Evolutionary conservation across 306 rosid genomes (phyloP), one percentile per base, ranked within the genome.

Genomic region (Coriaria nepalensis): DNA sequence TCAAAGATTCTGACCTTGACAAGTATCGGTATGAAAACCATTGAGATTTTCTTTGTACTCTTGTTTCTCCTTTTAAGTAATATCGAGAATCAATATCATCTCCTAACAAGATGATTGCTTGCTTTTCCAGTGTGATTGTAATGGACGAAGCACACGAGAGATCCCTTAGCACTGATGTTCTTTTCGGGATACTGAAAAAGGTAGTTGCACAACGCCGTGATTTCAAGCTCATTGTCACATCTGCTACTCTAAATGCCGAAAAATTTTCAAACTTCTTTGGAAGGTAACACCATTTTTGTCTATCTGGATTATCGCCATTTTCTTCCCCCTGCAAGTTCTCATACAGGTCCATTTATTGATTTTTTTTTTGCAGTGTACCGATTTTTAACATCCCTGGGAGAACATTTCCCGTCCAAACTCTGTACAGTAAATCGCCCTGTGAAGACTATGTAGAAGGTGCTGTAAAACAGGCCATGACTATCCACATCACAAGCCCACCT

Each of bases 61-160:
- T n/a, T n/a, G n/a, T n/a, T n/a, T n/a, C n/a, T n/a, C n/a, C n/a
- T n/a, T n/a, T n/a, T n/a, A n/a, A n/a, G n/a, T n/a, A n/a, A n/a
- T n/a, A n/a, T n/a, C n/a, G n/a, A n/a, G n/a, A n/a, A n/a, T n/a
- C n/a, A n/a, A n/a, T n/a, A n/a, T n/a, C n/a, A 5, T 5, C 7
- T 12, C 9, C 47, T 38, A n/a, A 13, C 38, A 35, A 10, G 36
- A 14, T 8, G 8, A 39, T 46, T 6, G 13, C 13, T 10, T 59
- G 58, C 58, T 66, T 33, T 74, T 73, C 48, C 80, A 90, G 97
- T 68, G 83, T 90, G 54, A 57, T 90, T 68, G 97, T 90, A 66
- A 90, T 90, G 97, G 97, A 90, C 35, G 97, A 90, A 75, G 97
- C 97, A 62, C 97, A 90, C 35, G 97, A 90, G 70, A 78, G 97